phyloP scores from a whole-genome alignment of 331 rosid genomes.

The Cydonia oblonga region DNA sequence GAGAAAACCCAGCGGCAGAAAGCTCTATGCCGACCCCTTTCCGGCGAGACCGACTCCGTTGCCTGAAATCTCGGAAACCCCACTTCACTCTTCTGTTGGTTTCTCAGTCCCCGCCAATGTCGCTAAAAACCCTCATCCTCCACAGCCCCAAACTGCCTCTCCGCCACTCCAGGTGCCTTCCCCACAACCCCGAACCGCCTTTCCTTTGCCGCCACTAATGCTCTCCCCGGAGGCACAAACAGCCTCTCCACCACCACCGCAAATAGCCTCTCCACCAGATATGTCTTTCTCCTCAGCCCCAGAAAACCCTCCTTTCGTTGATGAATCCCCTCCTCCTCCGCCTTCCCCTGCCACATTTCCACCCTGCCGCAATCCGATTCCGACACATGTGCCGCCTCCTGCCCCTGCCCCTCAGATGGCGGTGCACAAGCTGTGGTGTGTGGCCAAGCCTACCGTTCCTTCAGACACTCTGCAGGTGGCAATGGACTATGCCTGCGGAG shows the following conservation, averaged over 20 bases:
- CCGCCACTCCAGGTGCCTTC: constrained; percentile 36
- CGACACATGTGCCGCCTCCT: constrained; percentile 11
- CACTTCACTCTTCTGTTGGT: constrained; percentile 38
- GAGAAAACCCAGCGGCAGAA: constrained; percentile 27
- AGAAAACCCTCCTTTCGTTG: constrained; percentile 29
- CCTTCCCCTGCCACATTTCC: constrained; percentile 41
- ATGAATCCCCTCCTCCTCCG: constrained; percentile 34
- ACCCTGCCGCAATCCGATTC: constrained; percentile 39
- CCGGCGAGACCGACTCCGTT: constrained; percentile 47
- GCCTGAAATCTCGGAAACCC: constrained; percentile 48
- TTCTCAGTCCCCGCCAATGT: constrained; percentile 31
- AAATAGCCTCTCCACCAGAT: neutral
- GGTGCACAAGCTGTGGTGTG: constrained; percentile 72
- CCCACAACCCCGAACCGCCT: constrained; percentile 3
- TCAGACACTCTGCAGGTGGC: constrained; percentile 60
- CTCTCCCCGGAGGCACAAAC: constrained; percentile 34
- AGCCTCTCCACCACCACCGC: constrained; percentile 45
- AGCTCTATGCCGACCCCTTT: constrained; percentile 42
- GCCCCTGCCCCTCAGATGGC: constrained; percentile 38
- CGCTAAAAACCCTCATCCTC: constrained; percentile 39
- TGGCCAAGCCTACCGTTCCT: constrained; percentile 88
- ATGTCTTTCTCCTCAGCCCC: constrained; percentile 31
- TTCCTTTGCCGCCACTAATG: neutral
- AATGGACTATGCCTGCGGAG: constrained; percentile 90
- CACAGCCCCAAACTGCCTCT: constrained; percentile 43